phyloP scores from a whole-genome alignment of 2,329 filamentous ascomycete genomes.

The Ascosphaera pollenicola region DNA sequence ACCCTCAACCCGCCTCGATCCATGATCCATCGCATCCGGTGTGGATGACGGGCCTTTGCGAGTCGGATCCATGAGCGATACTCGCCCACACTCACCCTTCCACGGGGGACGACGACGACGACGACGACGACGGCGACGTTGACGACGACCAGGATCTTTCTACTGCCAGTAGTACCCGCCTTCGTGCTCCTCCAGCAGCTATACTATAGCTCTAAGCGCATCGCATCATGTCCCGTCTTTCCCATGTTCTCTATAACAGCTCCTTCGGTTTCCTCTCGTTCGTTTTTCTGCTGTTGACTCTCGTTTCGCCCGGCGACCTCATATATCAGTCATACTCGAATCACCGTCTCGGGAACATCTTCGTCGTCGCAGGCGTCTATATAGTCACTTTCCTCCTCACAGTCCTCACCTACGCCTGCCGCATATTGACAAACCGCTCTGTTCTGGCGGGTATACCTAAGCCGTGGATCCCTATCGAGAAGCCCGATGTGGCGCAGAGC shows the following conservation, averaged over 20 bases:
- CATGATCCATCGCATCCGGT: too few species aligned
- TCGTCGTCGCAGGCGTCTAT: constrained; percentile 59
- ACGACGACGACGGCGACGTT: too few species aligned
- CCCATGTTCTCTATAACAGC: constrained; percentile 60
- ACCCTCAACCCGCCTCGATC: too few species aligned
- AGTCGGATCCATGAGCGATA: too few species aligned
- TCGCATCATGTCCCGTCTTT: too few species aligned
- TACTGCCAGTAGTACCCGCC: too few species aligned
- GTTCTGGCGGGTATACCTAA: constrained; percentile 74
- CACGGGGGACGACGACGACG: too few species aligned
- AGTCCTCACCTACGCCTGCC: constrained; percentile 53
- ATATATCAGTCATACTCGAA: constrained; percentile 54
- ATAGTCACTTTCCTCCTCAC: constrained; percentile 48
- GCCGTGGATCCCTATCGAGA: constrained; percentile 63
- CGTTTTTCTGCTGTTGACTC: constrained; percentile 49
- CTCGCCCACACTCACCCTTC: too few species aligned
- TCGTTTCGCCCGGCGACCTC: constrained; percentile 60
- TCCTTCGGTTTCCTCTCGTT: constrained; percentile 57
- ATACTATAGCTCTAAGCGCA: too few species aligned
- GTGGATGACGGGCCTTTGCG: too few species aligned
- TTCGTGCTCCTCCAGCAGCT: too few species aligned
- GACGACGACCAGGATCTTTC: too few species aligned
- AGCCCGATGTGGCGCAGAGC: constrained; percentile 53
- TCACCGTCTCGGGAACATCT: constrained; percentile 52
- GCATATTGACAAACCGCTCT: constrained; percentile 71